Base-by-base conservation (phyloP, 495 filamentous ascomycete genomes). In the Lasiosphaeriaceae sp. region DNA sequence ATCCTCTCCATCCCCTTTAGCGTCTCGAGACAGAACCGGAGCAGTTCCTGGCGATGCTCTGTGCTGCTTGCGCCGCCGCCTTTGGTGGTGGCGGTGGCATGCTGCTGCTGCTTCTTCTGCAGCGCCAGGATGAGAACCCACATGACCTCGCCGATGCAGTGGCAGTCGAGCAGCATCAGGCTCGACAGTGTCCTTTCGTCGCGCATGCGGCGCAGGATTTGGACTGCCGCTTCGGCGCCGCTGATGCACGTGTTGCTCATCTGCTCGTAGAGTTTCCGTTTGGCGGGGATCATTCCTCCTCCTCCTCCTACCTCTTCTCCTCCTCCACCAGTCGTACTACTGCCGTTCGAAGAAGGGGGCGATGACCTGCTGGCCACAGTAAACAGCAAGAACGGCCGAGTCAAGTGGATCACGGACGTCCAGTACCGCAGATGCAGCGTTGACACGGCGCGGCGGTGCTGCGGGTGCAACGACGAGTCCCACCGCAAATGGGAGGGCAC, bases 341-440 rank as follows among this genome's bases (percentile, higher is more conserved):
- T 7, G 31, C 7, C 31, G 31, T 12, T 35, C 31, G 7, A 35
- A 6, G 6, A 35, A 35, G n/a, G n/a, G 11, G 37, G 14, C 37
- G 37, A 16, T 7, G 37, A 14, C 7, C 26, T 14, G 9, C 20
- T 17, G 20, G 51, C 23, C 11, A 54, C 35, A 16, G 51, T 54
- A 16, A 54, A 54, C 2, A 54, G 23, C 20, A 54, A 16, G 23
- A 54, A 54, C 1, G 51, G 51, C 2, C 51, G 35, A 11, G 51
- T 54, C 2, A 54, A 12, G 20, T 11, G 8, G n/a, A 54, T 54
- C 11, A 54, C 39, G 7, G 51, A 24, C 2, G 39, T 45, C 35
- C 35, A 54, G 23, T 54, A 54, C 19, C 51, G 19, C 22, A 54
- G 23, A 19, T 54, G 51, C 11, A 54, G 51, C 19, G 43, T 35